Percentiles rank a stretch among this genome's conserved stretches.
These are phyloP conservation scores for Mycena belliarum DNA, from an alignment of 768 basidiomycete genomes.

Conservation along the genomic window DNA sequence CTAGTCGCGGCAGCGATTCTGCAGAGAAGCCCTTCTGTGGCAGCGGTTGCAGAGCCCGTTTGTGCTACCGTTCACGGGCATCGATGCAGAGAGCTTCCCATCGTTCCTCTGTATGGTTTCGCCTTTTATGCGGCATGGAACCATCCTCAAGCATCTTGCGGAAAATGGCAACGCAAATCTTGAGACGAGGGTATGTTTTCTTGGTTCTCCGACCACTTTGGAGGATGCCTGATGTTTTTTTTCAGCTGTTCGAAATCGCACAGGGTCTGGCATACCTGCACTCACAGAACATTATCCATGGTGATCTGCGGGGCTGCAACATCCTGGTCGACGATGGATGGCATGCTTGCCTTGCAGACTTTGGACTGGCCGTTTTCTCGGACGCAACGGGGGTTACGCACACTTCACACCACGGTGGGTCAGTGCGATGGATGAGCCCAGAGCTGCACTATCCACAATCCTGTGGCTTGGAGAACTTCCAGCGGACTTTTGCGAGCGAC, in stretches of 20 bases:
- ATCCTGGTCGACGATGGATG: constrained; percentile 27
- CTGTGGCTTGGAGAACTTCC: constrained; percentile 19
- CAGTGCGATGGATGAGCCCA: constrained; percentile 29
- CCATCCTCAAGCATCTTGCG: constrained; percentile 21
- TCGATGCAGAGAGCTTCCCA: constrained; percentile 29
- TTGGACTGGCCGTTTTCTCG: constrained; percentile 27
- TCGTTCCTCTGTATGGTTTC: constrained; percentile 36
- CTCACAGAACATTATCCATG: constrained; percentile 39
- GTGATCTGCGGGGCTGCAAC: constrained; percentile 43
- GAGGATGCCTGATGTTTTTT: background rate
- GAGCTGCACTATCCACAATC: constrained; percentile 26
- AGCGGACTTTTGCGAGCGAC: constrained; percentile 25
- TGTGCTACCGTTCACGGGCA: constrained; percentile 42
- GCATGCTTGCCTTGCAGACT: constrained; percentile 28
- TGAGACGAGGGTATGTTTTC: constrained; percentile 25
- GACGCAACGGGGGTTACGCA: constrained; percentile 26
- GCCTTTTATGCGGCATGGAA: constrained; percentile 37
- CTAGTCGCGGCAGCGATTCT: constrained; percentile 23
- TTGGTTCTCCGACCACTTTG: background rate
- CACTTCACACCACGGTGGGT: constrained; percentile 22
- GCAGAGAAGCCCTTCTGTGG: constrained; percentile 34
- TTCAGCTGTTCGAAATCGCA: constrained; percentile 34
- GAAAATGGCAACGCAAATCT: constrained; percentile 36
- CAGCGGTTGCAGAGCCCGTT: constrained; percentile 30
- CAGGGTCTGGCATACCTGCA: constrained; percentile 36